Percentiles rank a stretch among this genome's conserved stretches.
Evolutionary conservation across 805 yeast genomes (phyloP).

Genomic region (Kodamaea leandrae): DNA sequence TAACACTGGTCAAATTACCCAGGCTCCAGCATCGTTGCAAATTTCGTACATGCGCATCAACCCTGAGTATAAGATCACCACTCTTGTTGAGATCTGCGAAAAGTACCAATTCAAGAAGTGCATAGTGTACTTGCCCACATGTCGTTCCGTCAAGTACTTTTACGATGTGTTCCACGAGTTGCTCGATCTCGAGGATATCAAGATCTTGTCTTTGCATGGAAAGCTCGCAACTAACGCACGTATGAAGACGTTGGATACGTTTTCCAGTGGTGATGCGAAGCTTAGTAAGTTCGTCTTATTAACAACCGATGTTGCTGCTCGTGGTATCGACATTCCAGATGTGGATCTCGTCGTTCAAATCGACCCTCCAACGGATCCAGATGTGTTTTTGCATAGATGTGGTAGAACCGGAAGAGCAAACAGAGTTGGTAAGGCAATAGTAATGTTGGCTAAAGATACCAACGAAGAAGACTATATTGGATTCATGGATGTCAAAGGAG

Average conservation of each 20-base stretch:
- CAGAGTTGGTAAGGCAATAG: slow-evolving; percentile 72
- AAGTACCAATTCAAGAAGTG: slow-evolving; percentile 67
- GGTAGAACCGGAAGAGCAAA: slow-evolving; percentile 97
- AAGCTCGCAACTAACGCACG: slow-evolving; percentile 81
- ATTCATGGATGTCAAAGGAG: slow-evolving; percentile 69
- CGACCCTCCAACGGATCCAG: slow-evolving; percentile 94
- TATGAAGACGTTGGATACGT: slow-evolving; percentile 63
- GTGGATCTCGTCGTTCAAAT: slow-evolving; percentile 92
- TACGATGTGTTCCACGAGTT: slow-evolving; percentile 53
- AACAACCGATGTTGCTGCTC: slow-evolving; percentile 98
- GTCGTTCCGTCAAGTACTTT: slow-evolving; percentile 77
- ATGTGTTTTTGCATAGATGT: slow-evolving; percentile 86
- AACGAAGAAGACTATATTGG: slow-evolving; percentile 80
- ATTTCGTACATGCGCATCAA: slow-evolving; percentile 58
- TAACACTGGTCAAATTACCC: slow-evolving; percentile 22
- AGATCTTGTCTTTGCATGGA: slow-evolving; percentile 81
- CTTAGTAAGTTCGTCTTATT: slow-evolving; percentile 58
- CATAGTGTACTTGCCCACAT: slow-evolving; percentile 91
- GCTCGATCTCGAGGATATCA: slow-evolving; percentile 27
- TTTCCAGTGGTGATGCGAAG: slow-evolving; percentile 36
- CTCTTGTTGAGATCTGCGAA: slow-evolving; percentile 51
- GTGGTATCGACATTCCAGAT: slow-evolving; percentile 94
- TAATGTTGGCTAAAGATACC: slow-evolving; percentile 65
- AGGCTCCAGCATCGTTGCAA: slow-evolving; percentile 62
- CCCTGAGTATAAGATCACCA: slow-evolving; percentile 60